Evolutionary conservation across 164 flowering plant genomes (phyloP).

Genomic region (Magnolia changhungtana): DNA sequence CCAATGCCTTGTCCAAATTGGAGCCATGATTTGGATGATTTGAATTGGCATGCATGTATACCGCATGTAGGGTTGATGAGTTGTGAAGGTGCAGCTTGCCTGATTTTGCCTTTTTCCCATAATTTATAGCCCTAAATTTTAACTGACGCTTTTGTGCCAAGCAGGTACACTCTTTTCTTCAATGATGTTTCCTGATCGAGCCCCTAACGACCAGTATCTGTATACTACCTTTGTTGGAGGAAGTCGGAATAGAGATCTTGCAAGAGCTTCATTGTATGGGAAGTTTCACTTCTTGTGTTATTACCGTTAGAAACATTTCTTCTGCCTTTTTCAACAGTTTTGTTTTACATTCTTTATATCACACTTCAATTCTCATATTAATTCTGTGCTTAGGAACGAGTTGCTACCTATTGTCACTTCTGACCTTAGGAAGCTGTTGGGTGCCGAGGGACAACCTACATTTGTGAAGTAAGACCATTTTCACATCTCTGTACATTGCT

Average conservation of each 20-base stretch:
- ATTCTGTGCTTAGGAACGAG: conserved; percentile 49
- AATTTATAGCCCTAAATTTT: too few relatives aligned
- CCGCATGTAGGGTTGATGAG: too few relatives aligned
- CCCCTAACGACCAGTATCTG: conserved; percentile 66
- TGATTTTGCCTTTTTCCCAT: too few relatives aligned
- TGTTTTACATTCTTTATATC: neutral
- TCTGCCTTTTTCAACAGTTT: neutral
- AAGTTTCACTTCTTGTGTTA: neutral
- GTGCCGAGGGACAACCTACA: conserved; percentile 81
- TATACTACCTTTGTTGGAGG: conserved; percentile 96
- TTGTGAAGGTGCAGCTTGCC: too few relatives aligned
- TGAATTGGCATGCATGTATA: too few relatives aligned
- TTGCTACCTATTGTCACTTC: conserved; percentile 68
- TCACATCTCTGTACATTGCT: neutral
- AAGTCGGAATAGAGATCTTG: conserved; percentile 75
- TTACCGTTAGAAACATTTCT: neutral
- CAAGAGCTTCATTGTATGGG: conserved; percentile 72
- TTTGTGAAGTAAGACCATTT: conserved; percentile 51
- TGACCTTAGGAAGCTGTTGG: conserved; percentile 69
- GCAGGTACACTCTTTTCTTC: conserved; percentile 93
- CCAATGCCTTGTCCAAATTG: too few relatives aligned
- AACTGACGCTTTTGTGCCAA: conserved; percentile 5
- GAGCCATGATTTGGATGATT: too few relatives aligned
- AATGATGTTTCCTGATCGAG: conserved; percentile 96
- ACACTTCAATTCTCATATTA: neutral